phyloP scores from a whole-genome alignment of 2,329 filamentous ascomycete species.

The Onygena corvina region DNA sequence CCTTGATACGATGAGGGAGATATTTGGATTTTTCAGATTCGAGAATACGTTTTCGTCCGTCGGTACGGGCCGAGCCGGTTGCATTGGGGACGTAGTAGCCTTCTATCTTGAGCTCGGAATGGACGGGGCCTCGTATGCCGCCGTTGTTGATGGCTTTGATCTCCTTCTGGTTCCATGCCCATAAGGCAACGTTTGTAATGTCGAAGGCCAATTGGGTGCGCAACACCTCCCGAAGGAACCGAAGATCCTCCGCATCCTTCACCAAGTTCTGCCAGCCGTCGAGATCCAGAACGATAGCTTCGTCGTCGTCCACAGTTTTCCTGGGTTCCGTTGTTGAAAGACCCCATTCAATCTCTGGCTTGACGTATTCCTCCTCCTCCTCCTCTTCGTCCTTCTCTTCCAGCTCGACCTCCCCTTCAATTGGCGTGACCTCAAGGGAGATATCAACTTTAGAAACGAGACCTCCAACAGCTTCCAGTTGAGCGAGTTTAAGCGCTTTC shows the following conservation, averaged over 20 bases:
- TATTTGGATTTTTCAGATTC: slow-evolving; percentile 98
- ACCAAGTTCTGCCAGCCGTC: slow-evolving; percentile 58
- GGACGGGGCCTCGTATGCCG: slow-evolving; percentile 43
- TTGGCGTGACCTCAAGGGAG: slow-evolving; percentile 2
- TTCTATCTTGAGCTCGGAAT: slow-evolving; percentile 43
- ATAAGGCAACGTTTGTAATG: slow-evolving; percentile 48
- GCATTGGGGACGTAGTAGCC: slow-evolving; percentile 74
- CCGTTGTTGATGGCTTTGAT: slow-evolving; percentile 56
- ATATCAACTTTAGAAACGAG: slow-evolving; percentile 8
- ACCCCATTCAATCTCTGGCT: slow-evolving; percentile 46
- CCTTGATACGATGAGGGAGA: slow-evolving; percentile 90
- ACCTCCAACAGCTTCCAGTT: slow-evolving; percentile 12
- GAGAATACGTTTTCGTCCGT: slow-evolving; percentile 88
- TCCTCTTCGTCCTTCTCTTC: slow-evolving; percentile 14
- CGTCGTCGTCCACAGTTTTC: slow-evolving; percentile 55
- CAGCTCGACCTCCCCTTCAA: slow-evolving; percentile 10
- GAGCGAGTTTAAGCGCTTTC: slow-evolving; percentile 40
- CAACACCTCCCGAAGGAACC: slow-evolving; percentile 43
- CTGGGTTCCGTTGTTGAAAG: slow-evolving; percentile 48
- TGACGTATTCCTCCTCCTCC: slow-evolving; percentile 26
- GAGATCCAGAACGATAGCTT: slow-evolving; percentile 52
- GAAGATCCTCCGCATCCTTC: slow-evolving; percentile 57
- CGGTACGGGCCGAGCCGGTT: slow-evolving; percentile 77
- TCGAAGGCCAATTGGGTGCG: slow-evolving; percentile 36
- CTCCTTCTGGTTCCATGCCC: slow-evolving; percentile 61